Evolutionary conservation across 2,329 filamentous ascomycete genomes (phyloP), one percentile per base, ranked within the genome.

Genomic region (Teratosphaeria viscida): DNA sequence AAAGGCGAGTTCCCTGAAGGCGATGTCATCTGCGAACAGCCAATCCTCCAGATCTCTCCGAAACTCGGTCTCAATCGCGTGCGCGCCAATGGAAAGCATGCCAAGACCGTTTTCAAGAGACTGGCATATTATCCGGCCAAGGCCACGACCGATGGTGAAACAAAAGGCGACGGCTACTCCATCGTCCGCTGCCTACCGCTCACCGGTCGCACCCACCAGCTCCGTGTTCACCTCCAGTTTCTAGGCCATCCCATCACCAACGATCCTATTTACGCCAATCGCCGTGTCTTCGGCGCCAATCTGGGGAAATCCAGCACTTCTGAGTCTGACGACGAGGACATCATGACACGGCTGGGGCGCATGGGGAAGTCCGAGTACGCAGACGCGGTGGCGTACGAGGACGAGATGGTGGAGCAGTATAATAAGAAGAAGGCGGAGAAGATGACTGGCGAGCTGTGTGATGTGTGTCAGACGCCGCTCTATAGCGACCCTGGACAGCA

Each of bases 291-390:
- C 80, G 94, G 94, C 0, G 79, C 86, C 0, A 82, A 86, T 10
- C 83, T 99, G 0, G 94, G 90, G 16, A 82, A 77, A 55, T 78
- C 79, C 62, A 77, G 79, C 14, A 87, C 92, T 56, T 85, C 82
- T 2, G 82, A 82, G 29, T 87, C 90, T 60, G 85, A 87, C 52
- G 94, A 99, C 72, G 89, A 94, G 61, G 90, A 95, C 70, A 88
- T 99, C 66, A 92, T 99, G 72, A 86, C 85, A 23, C 84, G 90
- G 1, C 82, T 99, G 3, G 85, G 86, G 35, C 84, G 86, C 35
- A 96, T 99, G 90, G 94, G 94, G 65, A 97, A 97, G 74, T 86
- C 91, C 16, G 92, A 99, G 67, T 85, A 92, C 8, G 90, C 92
- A 1, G 88, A 95, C 68, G 91, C 94, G 0, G 87, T 95, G 19